Conservation (phyloP, 164 flowering plant species). For the Paratinospora sagittata region DNA sequence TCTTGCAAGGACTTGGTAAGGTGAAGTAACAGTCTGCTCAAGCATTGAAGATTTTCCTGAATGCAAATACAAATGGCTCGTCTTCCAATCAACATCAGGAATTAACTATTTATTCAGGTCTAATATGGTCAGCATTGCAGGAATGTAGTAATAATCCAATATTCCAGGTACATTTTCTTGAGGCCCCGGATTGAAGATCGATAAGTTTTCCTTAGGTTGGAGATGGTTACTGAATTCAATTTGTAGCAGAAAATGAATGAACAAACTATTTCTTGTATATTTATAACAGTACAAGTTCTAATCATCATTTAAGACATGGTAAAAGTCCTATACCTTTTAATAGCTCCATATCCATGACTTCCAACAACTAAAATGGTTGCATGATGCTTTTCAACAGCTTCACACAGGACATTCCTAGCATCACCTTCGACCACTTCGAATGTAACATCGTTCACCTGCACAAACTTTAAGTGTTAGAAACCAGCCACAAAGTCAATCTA, state of each 20-base stretch:
- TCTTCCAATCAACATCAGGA: not conserved
- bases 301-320: not conserved
- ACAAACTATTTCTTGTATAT: not conserved
- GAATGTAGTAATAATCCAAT: not conserved
- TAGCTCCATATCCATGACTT: conserved; percentile 65
- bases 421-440: conserved; percentile 50
- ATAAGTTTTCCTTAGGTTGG: not conserved
- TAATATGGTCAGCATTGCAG: too few species aligned
- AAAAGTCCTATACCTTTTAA: conserved; percentile 41
- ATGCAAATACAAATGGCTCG: not conserved
- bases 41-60: not conserved
- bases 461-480: not conserved
- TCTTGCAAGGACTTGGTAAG: not conserved
- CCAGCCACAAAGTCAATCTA: not conserved
- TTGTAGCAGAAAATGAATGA: not conserved
- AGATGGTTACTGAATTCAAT: not conserved
- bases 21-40: not conserved
- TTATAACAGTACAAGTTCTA: not conserved
- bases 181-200: not conserved
- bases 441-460: conserved; percentile 32
- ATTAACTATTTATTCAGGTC: not conserved
- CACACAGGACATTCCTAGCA: conserved; percentile 48
- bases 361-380: conserved; percentile 56
- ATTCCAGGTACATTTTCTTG: not conserved
- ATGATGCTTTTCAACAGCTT: conserved; percentile 49